Base-by-base conservation (phyloP, 2,329 filamentous ascomycete genomes). In the Nemania serpens region DNA sequence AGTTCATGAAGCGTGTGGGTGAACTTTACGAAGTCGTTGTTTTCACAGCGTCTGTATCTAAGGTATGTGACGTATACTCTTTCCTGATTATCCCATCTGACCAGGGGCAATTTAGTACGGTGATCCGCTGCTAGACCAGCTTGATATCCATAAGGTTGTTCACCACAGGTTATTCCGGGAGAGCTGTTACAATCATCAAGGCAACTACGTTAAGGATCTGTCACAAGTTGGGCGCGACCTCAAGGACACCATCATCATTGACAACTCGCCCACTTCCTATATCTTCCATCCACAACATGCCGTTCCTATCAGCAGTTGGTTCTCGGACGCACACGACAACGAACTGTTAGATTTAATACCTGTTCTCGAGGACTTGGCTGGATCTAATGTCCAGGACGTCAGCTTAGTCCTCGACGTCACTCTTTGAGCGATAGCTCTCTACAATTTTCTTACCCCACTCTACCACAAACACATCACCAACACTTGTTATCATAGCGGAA, bases 281-380 rank as follows among this genome's bases (percentile, higher is more conserved):
- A 98, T 99, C 72, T 99, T 99, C 84, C 95, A 99, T 75, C 95
- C 95, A 22, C 94, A 99, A 80, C 95, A 99, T 76, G 95, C 95
- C 63, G 94, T 99, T 51, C 95, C 95, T 25, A 99, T 99, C 80
- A 97, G 93, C 85, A 98, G 94, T 83, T 99, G 95, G 95, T 99
- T 99, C 81, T 97, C 93, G 68, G 95, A 99, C 79, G 95, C 95
- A 64, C 95, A 99, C 78, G 95, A 99, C 81, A 99, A 99, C 78
- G 95, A 99, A 83, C 84, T 99, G 64, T 84, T 99, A 72, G 95
- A 99, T 76, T 82, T 99, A 71, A 98, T 99, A 76, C 95, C 95
- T 55, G 95, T 99, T 71, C 91, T 99, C 68, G 95, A 99, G 83
- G 95, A 99, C 78, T 84, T 99, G 74, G 94, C 95, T 64, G 89